Conservation (phyloP, 108 stramenopile species). For the Nitzschia putrida region DNA sequence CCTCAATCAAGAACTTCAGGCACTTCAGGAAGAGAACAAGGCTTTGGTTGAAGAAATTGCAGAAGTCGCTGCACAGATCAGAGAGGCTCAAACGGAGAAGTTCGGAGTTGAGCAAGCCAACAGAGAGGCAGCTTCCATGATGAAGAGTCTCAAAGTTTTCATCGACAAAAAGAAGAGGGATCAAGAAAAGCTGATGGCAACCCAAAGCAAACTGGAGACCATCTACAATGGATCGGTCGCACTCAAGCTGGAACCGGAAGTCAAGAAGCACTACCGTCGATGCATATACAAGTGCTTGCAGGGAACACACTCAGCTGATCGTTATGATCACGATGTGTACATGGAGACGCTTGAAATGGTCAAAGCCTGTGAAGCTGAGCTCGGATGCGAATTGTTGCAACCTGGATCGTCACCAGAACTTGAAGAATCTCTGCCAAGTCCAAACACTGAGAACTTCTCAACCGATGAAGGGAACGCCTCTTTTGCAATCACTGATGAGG, state of each 20-base stretch:
- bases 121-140: background rate
- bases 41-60: background rate
- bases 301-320: background rate
- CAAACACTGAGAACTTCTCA: too few relatives aligned
- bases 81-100: background rate
- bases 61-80: background rate
- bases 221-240: slow-evolving; percentile 6
- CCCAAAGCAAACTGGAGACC: background rate
- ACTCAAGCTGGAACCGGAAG: background rate
- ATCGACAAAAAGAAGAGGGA: background rate
- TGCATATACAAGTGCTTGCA: slow-evolving; percentile 4
- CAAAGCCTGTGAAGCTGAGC: slow-evolving; percentile 2
- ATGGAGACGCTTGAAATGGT: background rate
- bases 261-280: slow-evolving; percentile 5
- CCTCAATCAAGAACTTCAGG: background rate
- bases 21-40: background rate
- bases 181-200: background rate
- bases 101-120: background rate
- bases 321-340: slow-evolving; percentile 9
- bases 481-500: background rate
- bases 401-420: background rate
- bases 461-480: background rate
- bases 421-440: background rate
- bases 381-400: background rate
- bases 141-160: background rate